Percentiles rank a stretch among this genome's conserved stretches.
phyloP scores from a whole-genome alignment of 345 rosid genomes.

The Erysimum cheiranthoides region DNA sequence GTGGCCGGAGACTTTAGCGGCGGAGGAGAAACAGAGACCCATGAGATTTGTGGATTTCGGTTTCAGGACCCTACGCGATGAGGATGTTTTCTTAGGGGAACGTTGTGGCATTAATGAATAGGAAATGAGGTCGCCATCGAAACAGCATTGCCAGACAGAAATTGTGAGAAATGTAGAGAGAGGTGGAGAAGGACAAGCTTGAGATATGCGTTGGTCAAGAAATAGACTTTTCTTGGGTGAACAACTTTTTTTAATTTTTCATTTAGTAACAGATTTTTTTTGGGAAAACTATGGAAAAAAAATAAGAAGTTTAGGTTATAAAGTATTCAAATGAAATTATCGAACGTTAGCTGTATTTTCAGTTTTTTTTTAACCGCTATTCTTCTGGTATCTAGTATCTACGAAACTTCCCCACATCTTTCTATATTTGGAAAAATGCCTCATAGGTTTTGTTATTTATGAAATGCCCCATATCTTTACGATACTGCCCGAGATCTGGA shows the following conservation, averaged over 20 bases:
- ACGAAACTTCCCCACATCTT: no score
- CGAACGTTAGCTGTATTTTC: no score
- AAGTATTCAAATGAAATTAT: not conserved
- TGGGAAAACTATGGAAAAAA: not conserved
- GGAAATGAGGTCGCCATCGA: constrained; percentile 38
- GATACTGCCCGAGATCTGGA: no score
- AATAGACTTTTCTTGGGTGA: constrained; percentile 1
- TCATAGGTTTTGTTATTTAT: no score
- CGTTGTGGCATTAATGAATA: constrained; percentile 33
- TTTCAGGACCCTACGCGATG: constrained; percentile 37
- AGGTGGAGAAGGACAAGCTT: constrained; percentile 14
- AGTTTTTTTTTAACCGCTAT: no score
- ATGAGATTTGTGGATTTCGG: constrained; percentile 40
- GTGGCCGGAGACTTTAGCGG: constrained; percentile 65
- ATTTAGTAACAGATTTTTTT: not conserved
- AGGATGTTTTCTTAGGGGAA: constrained; percentile 12
- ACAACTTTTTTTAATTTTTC: not conserved
- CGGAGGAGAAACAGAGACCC: constrained; percentile 84
- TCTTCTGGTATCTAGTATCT: no score
- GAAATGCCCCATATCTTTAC: no score
- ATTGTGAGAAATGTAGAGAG: constrained; percentile 27
- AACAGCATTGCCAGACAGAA: constrained; percentile 37
- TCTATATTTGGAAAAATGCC: no score
- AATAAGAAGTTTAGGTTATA: not conserved
- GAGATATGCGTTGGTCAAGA: constrained; percentile 28